Conservation (phyloP, 2,329 filamentous ascomycete genomes). For the Colletotrichum sojae region DNA sequence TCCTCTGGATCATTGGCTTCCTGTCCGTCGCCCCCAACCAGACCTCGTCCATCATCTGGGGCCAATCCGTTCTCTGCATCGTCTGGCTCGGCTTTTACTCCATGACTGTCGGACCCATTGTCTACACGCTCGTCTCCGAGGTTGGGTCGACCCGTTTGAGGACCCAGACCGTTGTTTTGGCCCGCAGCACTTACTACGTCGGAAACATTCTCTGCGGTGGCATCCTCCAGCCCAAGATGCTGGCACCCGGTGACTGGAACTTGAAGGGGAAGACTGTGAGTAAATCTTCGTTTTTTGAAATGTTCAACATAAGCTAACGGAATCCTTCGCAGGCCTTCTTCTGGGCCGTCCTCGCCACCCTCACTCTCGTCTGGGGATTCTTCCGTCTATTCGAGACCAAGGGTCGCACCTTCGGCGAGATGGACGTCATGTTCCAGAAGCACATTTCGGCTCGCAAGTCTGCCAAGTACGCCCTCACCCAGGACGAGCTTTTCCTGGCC, state of each 20-base stretch:
- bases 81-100: constrained; percentile 61
- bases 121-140: constrained; percentile 62
- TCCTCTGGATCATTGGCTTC: constrained; percentile 61
- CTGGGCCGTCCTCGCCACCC: constrained; percentile 54
- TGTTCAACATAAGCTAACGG: constrained; percentile 26
- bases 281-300: constrained; percentile 19
- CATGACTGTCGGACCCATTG: constrained; percentile 59
- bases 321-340: constrained; percentile 54
- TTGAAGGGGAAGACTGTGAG: constrained; percentile 55
- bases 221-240: constrained; percentile 54
- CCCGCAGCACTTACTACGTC: constrained; percentile 57
- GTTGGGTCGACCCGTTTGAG: constrained; percentile 61
- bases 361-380: constrained; percentile 58
- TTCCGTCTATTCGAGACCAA: constrained; percentile 62
- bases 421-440: constrained; percentile 60
- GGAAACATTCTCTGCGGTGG: constrained; percentile 58
- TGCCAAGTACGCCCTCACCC: constrained; percentile 51
- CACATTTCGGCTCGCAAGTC: constrained; percentile 56
- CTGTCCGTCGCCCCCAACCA: constrained; percentile 55
- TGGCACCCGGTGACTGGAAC: constrained; percentile 57
- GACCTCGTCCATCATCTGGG: constrained; percentile 53
- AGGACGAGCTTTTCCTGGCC: constrained; percentile 49
- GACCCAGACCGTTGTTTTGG: constrained; percentile 62
- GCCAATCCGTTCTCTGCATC: constrained; percentile 57
- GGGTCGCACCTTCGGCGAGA: constrained; percentile 60